Base-by-base conservation (phyloP, 2,329 filamentous ascomycete species). In the Hymenoscyphus repandus region DNA sequence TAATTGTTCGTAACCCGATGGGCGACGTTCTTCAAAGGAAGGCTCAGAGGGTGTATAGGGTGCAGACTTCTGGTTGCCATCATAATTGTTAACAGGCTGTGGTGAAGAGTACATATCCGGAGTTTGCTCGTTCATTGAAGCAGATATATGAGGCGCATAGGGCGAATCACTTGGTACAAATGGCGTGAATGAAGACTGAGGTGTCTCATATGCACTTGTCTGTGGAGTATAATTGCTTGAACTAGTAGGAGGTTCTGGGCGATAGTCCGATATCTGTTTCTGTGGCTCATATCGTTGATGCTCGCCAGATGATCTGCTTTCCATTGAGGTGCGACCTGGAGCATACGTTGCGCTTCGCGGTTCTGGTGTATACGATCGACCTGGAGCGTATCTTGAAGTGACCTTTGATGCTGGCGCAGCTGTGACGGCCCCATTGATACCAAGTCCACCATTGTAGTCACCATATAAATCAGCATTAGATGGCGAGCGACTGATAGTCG, bases 401-500 rank as follows among this genome's bases (percentile, higher is more conserved):
- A 59, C 51, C 22, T 59, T 62, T 2, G 51, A 58, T 27, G 56
- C 41, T 41, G 57, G 53, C 11, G 53, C 43, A 9, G 58, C 39
- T n/a, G 41, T 11, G 39, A 47, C 18, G 44, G 45, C 51, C 6
- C 60, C 60, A 67, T 66, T 47, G 44, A 64, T 64, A 51, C 54
- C 58, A 47, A 61, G 60, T 36, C 55, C 66, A 37, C 70, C 69
- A 50, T 65, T 63, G 30, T 62, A 64, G 1, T 59, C 63, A 13
- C 67, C 69, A 53, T 63, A 95, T 5, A 88, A 70, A 58, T 96
- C 91, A 41, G 89, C 82, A 60, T 78, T 82, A 4, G 88, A 93
- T 3, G 86, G 83, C 2, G 85, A 82, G 38, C 86, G 79, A 64
- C 86, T 90, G 53, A 90, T 79, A 2, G 80, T 86, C 6, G 88